phyloP scores from a whole-genome alignment of 192 early-diverging fungal species.

The Coemansia sp. region DNA sequence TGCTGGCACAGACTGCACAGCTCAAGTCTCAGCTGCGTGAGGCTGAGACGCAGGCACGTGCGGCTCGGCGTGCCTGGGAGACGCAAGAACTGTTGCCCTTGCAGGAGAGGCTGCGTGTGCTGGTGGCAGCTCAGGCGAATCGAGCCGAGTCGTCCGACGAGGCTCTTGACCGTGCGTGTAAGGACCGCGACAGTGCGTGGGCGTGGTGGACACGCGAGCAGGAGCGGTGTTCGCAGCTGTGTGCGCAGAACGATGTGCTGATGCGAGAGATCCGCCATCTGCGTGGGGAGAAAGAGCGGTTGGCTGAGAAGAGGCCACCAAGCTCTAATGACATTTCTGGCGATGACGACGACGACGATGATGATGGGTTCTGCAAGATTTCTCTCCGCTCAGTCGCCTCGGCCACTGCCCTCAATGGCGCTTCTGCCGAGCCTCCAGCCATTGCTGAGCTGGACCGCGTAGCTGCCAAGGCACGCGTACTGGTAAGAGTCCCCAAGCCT shows the following conservation, averaged over 20 bases:
- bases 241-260: conserved; percentile 44
- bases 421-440: conserved; percentile 8
- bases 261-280: conserved; percentile 39
- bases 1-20: conserved; percentile 32
- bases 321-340: neutral
- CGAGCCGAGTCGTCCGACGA: conserved; percentile 4
- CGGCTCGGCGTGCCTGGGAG: conserved; percentile 39
- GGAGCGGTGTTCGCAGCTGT: conserved; percentile 35
- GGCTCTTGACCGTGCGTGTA: conserved; percentile 11
- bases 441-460: conserved; percentile 27
- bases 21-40: conserved; percentile 33
- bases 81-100: conserved; percentile 40
- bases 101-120: conserved; percentile 33
- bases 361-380: conserved; percentile 39
- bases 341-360: conserved; percentile 16
- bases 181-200: conserved; percentile 34
- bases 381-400: conserved; percentile 21
- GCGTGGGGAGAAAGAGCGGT: too few relatives aligned
- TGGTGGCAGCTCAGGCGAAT: conserved; percentile 2
- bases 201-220: conserved; percentile 46
- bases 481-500: conserved; percentile 22
- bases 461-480: conserved; percentile 26
- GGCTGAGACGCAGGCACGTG: conserved; percentile 27
- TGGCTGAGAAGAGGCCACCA: neutral
- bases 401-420: conserved; percentile 31